A percentile compares a stretch with the other conserved stretches of the same genome.
Conservation (phyloP, 2,329 filamentous ascomycete species). For the Trichoderma hamatum region DNA sequence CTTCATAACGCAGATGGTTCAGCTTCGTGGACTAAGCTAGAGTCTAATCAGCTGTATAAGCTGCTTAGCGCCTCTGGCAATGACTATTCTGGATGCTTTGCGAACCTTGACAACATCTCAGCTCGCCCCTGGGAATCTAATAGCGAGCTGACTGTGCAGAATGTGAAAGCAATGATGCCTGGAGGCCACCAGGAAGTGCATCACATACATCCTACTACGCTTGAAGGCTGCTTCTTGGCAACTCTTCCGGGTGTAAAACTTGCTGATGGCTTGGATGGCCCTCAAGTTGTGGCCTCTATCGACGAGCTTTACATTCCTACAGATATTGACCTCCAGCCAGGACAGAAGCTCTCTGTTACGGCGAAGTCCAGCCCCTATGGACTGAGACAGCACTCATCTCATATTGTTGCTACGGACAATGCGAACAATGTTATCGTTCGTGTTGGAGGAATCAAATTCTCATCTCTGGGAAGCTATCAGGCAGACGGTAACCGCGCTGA, state of each 20-base stretch:
- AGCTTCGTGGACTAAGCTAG: conserved; percentile 9
- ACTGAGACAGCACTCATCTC: conserved; percentile 22
- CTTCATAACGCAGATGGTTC: not conserved
- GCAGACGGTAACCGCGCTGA: not conserved
- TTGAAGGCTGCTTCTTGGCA: conserved; percentile 27
- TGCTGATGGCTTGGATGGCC: conserved; percentile 7
- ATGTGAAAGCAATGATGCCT: conserved; percentile 28
- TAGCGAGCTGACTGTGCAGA: conserved; percentile 24
- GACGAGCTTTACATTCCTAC: conserved; percentile 26
- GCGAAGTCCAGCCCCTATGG: conserved; percentile 9
- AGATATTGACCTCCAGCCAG: conserved; percentile 20
- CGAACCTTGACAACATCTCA: conserved; percentile 16
- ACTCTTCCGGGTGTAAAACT: conserved; percentile 13
- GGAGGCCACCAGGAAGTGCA: conserved; percentile 25
- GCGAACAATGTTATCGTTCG: not conserved
- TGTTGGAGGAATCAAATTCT: conserved; percentile 23
- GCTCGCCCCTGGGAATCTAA: conserved; percentile 20
- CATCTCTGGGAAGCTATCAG: conserved; percentile 18
- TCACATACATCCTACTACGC: conserved; percentile 27
- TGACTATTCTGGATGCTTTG: conserved; percentile 26
- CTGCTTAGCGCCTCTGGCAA: conserved; percentile 18
- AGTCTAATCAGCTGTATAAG: conserved; percentile 16
- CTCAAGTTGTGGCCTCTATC: conserved; percentile 20
- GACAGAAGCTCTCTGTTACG: conserved; percentile 16
- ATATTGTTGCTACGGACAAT: conserved; percentile 2